Evolutionary conservation across 2,329 filamentous ascomycete species (phyloP).

Genomic region (Ascomycota sp.): DNA sequence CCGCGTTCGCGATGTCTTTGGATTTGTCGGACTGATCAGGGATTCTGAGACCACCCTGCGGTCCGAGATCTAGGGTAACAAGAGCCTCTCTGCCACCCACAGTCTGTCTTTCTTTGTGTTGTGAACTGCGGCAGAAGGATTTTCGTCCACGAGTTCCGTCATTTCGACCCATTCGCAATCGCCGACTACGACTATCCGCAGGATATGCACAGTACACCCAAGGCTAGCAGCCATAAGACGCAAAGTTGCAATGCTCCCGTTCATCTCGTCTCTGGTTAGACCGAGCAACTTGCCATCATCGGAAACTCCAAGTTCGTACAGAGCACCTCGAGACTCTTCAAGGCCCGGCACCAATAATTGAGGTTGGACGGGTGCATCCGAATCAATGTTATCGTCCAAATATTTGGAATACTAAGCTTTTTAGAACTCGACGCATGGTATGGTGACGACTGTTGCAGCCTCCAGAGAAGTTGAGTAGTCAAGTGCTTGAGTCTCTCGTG

Average conservation of each 20-base stretch:
- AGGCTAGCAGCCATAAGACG: conserved; percentile 82
- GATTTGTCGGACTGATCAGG: no score
- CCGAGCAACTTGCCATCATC: conserved; percentile 87
- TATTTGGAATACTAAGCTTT: conserved; percentile 51
- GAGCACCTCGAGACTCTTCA: conserved; percentile 77
- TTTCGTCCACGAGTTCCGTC: conserved; percentile 10
- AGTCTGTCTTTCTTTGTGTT: conserved; percentile 30
- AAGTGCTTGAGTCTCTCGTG: conserved; percentile 76
- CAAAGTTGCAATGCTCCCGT: conserved; percentile 72
- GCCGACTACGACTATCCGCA: conserved; percentile 68
- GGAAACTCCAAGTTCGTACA: conserved; percentile 92
- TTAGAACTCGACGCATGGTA: conserved; percentile 67
- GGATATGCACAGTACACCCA: conserved; percentile 65
- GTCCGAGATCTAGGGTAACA: conserved; percentile 50
- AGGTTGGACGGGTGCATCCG: conserved; percentile 24
- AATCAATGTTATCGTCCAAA: conserved; percentile 39
- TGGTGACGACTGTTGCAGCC: conserved; percentile 82
- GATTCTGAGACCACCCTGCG: conserved; percentile 3
- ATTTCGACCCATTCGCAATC: conserved; percentile 54
- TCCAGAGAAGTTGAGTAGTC: conserved; percentile 88
- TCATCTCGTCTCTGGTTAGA: conserved; percentile 73
- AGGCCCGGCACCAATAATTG: conserved; percentile 52
- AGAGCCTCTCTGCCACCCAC: conserved; percentile 81
- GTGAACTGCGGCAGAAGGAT: conserved; percentile 5
- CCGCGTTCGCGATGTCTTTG: not conserved